A percentile compares a stretch with the other conserved stretches of the same genome.
Evolutionary conservation across 768 basidiomycete genomes (phyloP).

Genomic region (Russula foetens): DNA sequence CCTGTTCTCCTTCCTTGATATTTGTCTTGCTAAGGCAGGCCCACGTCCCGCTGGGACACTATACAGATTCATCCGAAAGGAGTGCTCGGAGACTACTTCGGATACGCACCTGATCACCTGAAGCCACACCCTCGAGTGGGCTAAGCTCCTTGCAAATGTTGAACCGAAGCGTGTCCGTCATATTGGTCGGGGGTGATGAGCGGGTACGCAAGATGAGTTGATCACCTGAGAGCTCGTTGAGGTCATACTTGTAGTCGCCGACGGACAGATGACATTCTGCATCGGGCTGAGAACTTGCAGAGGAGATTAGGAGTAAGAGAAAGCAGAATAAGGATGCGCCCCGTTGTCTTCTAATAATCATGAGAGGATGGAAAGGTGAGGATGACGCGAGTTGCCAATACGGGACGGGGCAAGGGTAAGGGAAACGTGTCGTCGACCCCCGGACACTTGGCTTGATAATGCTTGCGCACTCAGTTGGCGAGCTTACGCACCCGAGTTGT

Average conservation of each 20-base stretch:
- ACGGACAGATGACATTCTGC: slow-evolving; percentile 40
- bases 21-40: slow-evolving; percentile 70
- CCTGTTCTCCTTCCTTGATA: slow-evolving; percentile 41
- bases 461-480: not conserved
- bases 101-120: slow-evolving; percentile 59
- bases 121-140: slow-evolving; percentile 35
- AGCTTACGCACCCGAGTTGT: no score
- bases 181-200: slow-evolving; percentile 54
- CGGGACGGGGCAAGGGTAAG: not conserved
- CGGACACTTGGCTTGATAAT: not conserved
- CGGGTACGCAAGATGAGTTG: slow-evolving; percentile 44
- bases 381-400: slow-evolving; percentile 8
- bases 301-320: not conserved
- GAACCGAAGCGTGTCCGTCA: slow-evolving; percentile 52
- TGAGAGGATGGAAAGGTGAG: not conserved
- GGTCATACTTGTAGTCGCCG: slow-evolving; percentile 47
- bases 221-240: slow-evolving; percentile 46
- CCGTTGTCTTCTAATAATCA: slow-evolving; percentile 6
- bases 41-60: slow-evolving; percentile 65
- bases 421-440: not conserved
- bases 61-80: not conserved
- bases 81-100: not conserved
- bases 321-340: slow-evolving; percentile 11
- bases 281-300: slow-evolving; percentile 15
- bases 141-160: slow-evolving; percentile 59